phyloP scores from a whole-genome alignment of 2,329 filamentous ascomycete genomes.

The Dothideomycetes sp. region DNA sequence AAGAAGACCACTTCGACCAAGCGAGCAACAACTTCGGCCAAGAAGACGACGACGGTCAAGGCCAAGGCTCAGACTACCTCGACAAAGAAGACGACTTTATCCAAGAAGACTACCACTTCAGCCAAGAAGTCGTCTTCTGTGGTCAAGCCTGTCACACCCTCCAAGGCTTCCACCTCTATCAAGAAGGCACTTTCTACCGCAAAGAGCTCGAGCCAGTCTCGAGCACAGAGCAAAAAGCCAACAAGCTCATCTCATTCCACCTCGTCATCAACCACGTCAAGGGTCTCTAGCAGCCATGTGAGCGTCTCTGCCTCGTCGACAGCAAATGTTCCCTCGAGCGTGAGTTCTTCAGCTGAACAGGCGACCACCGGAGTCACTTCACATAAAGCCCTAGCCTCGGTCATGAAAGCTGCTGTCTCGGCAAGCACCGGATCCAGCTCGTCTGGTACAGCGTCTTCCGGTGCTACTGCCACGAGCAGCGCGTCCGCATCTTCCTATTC shows the following conservation, averaged over 20 bases:
- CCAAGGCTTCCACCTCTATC: not conserved
- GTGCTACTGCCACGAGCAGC: not conserved
- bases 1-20: not conserved
- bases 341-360: too few relatives aligned
- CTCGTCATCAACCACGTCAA: too few relatives aligned
- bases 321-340: too few relatives aligned
- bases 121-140: too few relatives aligned
- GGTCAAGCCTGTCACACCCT: slow-evolving; percentile 1
- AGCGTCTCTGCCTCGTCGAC: too few relatives aligned
- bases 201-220: not conserved
- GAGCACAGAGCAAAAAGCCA: too few relatives aligned
- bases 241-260: too few relatives aligned
- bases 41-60: not conserved
- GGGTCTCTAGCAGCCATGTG: too few relatives aligned
- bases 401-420: too few relatives aligned
- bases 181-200: not conserved
- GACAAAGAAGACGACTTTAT: not conserved
- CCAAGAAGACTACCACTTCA: too few relatives aligned
- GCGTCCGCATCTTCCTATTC: not conserved
- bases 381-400: too few relatives aligned
- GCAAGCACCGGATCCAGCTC: slow-evolving; percentile 4
- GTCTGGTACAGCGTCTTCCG: not conserved
- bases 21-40: not conserved
- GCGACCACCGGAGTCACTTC: too few relatives aligned
- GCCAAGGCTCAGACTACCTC: not conserved